phyloP scores from a whole-genome alignment of 1,139 yeast genomes.

The Casaregolazyma lundiana region DNA sequence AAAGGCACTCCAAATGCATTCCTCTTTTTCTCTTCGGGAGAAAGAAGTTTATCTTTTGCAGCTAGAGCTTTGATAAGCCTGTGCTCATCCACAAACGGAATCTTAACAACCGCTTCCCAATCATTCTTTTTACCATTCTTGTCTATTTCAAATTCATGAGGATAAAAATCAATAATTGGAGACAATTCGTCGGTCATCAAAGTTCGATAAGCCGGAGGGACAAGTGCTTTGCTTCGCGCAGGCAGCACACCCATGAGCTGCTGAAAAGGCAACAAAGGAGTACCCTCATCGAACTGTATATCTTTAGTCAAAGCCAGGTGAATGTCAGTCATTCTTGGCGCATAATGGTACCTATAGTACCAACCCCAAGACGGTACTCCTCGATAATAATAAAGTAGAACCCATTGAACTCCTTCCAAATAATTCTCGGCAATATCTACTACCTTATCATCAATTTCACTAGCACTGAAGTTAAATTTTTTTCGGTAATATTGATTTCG shows the following conservation, averaged over 20 bases:
- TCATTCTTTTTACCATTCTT: slow-evolving; percentile 91
- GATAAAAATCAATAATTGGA: slow-evolving; percentile 88
- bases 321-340: slow-evolving; percentile 90
- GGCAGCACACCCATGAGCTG: slow-evolving; percentile 98
- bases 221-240: slow-evolving; percentile 75
- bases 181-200: slow-evolving; percentile 87
- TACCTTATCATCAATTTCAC: slow-evolving; percentile 50
- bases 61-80: slow-evolving; percentile 68
- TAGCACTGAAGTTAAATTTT: slow-evolving; percentile 55
- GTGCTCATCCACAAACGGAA: slow-evolving; percentile 85
- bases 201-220: slow-evolving; percentile 73
- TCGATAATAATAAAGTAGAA: slow-evolving; percentile 76
- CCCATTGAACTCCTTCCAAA: slow-evolving; percentile 95
- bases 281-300: slow-evolving; percentile 61
- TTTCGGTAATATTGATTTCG: slow-evolving; percentile 75
- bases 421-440: slow-evolving; percentile 64
- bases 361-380: slow-evolving; percentile 96
- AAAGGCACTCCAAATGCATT: slow-evolving; percentile 71
- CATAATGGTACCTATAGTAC: slow-evolving; percentile 83
- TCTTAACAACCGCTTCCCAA: slow-evolving; percentile 98
- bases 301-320: slow-evolving; percentile 57
- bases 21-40: slow-evolving; percentile 66
- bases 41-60: slow-evolving; percentile 54
- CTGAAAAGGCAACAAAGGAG: slow-evolving; percentile 88
- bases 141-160: slow-evolving; percentile 82